Base-by-base conservation (phyloP, 1,139 yeast genomes). In the Geotrichum europaeum region DNA sequence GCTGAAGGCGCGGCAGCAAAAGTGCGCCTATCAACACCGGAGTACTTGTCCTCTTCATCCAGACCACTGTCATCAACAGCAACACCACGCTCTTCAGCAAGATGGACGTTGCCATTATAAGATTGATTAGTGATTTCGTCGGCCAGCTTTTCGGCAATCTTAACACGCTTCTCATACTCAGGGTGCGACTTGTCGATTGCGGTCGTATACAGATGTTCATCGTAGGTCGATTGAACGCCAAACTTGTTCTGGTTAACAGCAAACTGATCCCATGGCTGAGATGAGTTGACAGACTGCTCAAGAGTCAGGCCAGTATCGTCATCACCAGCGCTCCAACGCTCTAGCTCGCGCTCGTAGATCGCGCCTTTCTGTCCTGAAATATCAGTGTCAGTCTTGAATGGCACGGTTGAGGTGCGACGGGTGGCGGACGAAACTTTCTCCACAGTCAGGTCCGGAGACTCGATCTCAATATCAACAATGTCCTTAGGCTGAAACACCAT, bases 1-100 rank as follows among this genome's bases (percentile, higher is more conserved):
- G 51, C 32, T 25, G 55, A 12, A 34, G 61, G 45, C 9, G 53
- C 34, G 25, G 58, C 57, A 28, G 51, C 40, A 30, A 28, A 28
- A 55, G 59, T 43, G 5, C 63, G 57, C 65, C 83, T 76, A 62
- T 79, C 83, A 59, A 94, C 99, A 54, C 98, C 98, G 2, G 97
- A 90, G 71, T 92, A 94, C 75, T 89, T 89, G 73, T 91, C 97
- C 73, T 95, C 99, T 75, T 94, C 99, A 73, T 94, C 98, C 67
- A 89, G 67, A 2, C 96, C 97, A 64, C 88, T 82, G 71, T 89
- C 96, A 70, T 89, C 96, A 50, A 87, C 82, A 24, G 72, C 72
- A 15, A 84, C 63, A 24, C 97, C 97, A 72, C 99, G 84, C 74
- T 94, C 99, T 72, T 94, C 99, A 64, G 96, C 90, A 47, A 92